These are phyloP conservation scores for Aspergillus proliferans DNA, from an alignment of 2,329 filamentous ascomycete genomes.

Conservation along the genomic window DNA sequence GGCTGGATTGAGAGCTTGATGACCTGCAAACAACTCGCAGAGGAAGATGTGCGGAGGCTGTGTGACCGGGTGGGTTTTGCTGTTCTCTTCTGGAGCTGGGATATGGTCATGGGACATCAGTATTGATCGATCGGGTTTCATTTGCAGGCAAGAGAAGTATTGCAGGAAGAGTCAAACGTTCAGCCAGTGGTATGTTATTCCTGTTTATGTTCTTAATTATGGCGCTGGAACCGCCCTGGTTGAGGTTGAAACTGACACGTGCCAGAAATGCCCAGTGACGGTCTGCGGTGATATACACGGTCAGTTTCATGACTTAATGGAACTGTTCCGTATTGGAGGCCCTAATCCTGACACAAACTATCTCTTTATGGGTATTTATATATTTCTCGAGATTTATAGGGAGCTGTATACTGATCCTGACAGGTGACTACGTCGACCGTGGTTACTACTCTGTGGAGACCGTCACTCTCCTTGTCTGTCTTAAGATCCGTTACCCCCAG, in stretches of 20 bases:
- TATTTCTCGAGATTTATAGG: neutral
- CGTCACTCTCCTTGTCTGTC: slow-evolving; percentile 87
- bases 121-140: slow-evolving; percentile 5
- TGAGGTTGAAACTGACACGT: slow-evolving; percentile 16
- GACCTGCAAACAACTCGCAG: slow-evolving; percentile 95
- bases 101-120: slow-evolving; percentile 2
- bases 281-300: slow-evolving; percentile 99
- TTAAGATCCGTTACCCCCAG: slow-evolving; percentile 96
- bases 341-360: slow-evolving; percentile 99
- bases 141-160: slow-evolving; percentile 78
- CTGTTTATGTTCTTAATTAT: slow-evolving; percentile 6
- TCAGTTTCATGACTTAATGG: slow-evolving; percentile 98
- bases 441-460: slow-evolving; percentile 99
- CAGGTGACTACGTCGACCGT: slow-evolving; percentile 96
- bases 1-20: slow-evolving; percentile 99
- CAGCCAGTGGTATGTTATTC: slow-evolving; percentile 78
- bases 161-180: slow-evolving; percentile 97
- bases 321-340: slow-evolving; percentile 97
- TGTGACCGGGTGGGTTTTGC: slow-evolving; percentile 79
- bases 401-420: neutral
- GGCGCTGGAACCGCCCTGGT: slow-evolving; percentile 4
- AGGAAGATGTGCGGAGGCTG: slow-evolving; percentile 89
- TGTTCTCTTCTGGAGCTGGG: slow-evolving; percentile 7
- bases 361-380: slow-evolving; percentile 83
- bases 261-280: slow-evolving; percentile 92